Base-by-base conservation (phyloP, 1,139 yeast species). In the Suhomyces kunorum region DNA sequence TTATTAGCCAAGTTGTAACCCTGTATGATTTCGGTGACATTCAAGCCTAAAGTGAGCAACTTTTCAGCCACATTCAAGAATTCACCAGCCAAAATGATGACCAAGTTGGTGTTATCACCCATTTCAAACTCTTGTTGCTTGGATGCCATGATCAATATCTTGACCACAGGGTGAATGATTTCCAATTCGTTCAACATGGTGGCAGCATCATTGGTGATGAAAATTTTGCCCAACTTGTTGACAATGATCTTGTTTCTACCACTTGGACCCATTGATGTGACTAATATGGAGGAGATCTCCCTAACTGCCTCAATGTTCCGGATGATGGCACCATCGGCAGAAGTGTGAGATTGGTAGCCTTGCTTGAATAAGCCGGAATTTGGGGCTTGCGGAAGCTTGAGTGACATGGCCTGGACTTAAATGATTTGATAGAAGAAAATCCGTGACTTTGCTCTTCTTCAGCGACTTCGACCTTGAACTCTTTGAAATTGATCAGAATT, bases 91-190 rank as follows among this genome's bases (percentile, higher is more conserved):
- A 92, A 68, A 14, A 71, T 59, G 34, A 73, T 70, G 25, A 73
- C 78, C 50, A 71, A 62, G 54, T 71, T 73, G 42, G 77, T 71
- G 54, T 66, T 66, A 54, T 73, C 78, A 30, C 78, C 78, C 76
- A 73, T 69, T 52, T 92, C 98, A 53, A 83, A 78, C 61, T 92
- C 96, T 67, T 92, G 98, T 68, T 92, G 98, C 59, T 90, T 88
- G 15, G 95, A 82, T 17, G 98, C 96, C 97, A 89, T 88, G 44
- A 92, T 95, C 49, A 92, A 78, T 34, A 92, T 81, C 65, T 92
- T 92, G 15, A 94, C 98, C 1, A 97, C 98, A 6, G 98, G 98
- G 61, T 92, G 98, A 34, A 92, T 92, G 49, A 94, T 87, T 52
- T 92, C 98, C 43, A 92, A 72, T 63, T 94, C 98, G 52, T 87